Evolutionary conservation across 2,329 filamentous ascomycete species (phyloP), one percentile per base, ranked within the genome.

Genomic region (Endoconidiophora polonica): DNA sequence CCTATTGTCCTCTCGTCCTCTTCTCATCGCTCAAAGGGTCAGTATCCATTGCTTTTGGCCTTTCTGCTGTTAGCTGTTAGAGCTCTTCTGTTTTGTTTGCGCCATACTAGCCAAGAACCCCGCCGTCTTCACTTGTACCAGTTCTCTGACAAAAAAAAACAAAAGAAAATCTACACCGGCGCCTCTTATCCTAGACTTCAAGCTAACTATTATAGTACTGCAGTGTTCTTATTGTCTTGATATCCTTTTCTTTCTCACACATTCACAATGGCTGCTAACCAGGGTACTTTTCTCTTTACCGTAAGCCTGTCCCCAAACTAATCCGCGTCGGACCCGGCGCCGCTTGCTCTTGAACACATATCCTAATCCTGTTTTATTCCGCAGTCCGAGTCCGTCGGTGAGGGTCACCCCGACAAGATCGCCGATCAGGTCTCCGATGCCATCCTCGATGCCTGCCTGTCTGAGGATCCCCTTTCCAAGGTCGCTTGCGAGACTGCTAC

Each of bases 401-500:
- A 90, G 71, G 84, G 85, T 59, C 87, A 94, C 73, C 86, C 87
- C 62, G 87, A 94, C 70, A 94, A 94, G 83, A 94, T 94, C 66
- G 86, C 84, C 68, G 91, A 98, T 68, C 91, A 98, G 75, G 86
- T 96, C 64, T 96, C 90, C 56, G 91, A 98, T 73, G 90, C 91
- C 61, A 79, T 98, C 63, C 88, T 98, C 73, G 91, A 98, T 76
- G 91, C 91, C 72, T 96, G 91, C 74, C 75, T 98, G 64, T 74
- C 75, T 56, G 83, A 91, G 70, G 91, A 98, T 68, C 90, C 90
- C 58, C 79, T 95, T 65, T 96, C 91, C 75, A 98, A 96, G 78
- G 83, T 96, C 61, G 91, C 91, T 67, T 98, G 91, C 71, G 91
- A 98, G 77, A 95, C 90, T 59, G 91, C 91, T 63, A 94, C 91